These are phyloP conservation scores for Penicillium sp. DNA, from an alignment of 2,329 filamentous ascomycete species.

Conservation along the genomic window DNA sequence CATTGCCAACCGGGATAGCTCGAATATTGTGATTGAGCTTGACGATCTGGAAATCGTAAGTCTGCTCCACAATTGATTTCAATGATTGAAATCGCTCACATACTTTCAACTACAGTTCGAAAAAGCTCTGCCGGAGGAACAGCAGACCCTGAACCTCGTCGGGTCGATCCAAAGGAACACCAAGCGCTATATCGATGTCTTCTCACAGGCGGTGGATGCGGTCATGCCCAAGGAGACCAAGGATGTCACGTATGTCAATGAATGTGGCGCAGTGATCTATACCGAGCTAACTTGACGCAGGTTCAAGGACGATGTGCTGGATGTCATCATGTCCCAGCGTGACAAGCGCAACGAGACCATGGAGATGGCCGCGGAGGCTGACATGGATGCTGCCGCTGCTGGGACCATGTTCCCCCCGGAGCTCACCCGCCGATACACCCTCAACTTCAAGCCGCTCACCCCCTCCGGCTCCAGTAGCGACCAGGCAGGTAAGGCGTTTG, in stretches of 20 bases:
- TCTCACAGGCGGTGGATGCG: conserved; percentile 83
- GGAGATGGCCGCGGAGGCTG: conserved; percentile 60
- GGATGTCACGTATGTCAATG: conserved; percentile 64
- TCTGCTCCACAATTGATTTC: background rate
- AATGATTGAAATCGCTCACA: conserved; percentile 1
- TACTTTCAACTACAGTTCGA: conserved; percentile 59
- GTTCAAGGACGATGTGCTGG: conserved; percentile 96
- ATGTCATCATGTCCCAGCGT: conserved; percentile 92
- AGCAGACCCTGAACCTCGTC: conserved; percentile 63
- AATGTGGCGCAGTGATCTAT: background rate
- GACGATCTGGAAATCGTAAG: conserved; percentile 74
- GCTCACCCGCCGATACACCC: conserved; percentile 85
- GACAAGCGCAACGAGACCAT: conserved; percentile 79
- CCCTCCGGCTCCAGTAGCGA: conserved; percentile 62
- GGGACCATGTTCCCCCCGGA: conserved; percentile 84
- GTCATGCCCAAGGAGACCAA: conserved; percentile 72
- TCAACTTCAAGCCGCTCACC: conserved; percentile 92
- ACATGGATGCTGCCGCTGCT: conserved; percentile 59
- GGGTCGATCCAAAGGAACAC: conserved; percentile 85
- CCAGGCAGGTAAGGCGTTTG: conserved; percentile 60
- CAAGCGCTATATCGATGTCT: conserved; percentile 88
- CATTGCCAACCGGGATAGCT: conserved; percentile 71
- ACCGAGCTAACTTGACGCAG: conserved; percentile 42
- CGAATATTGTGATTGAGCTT: conserved; percentile 79
- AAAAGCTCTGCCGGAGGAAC: conserved; percentile 60